Evolutionary conservation across 352 stramenopile species (phyloP).

Genomic region (Pythium monospermum): DNA sequence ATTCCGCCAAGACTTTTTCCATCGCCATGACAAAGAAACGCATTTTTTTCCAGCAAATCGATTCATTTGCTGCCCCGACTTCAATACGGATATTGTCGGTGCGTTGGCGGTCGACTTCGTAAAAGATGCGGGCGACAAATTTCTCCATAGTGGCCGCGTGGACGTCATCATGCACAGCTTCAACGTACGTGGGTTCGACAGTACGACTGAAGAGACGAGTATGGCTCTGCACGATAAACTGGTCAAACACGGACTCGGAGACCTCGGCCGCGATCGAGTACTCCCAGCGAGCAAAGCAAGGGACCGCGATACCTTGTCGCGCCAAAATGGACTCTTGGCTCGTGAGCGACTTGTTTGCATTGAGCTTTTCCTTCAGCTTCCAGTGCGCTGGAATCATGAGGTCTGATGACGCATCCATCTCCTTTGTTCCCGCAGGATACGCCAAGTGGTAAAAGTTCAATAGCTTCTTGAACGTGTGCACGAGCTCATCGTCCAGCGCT

Average conservation of each 20-base stretch:
- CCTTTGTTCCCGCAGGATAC: constrained; percentile 12
- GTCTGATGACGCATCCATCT: constrained; percentile 14
- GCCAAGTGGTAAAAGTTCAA: constrained; percentile 22
- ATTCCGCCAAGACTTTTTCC: not conserved
- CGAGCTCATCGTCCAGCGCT: constrained; percentile 10
- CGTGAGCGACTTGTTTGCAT: not conserved
- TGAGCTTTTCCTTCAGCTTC: not conserved
- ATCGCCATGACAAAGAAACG: not conserved
- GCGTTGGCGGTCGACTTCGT: not conserved
- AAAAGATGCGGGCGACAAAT: not conserved
- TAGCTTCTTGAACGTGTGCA: constrained; percentile 17
- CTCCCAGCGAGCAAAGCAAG: not conserved
- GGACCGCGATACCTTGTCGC: not conserved
- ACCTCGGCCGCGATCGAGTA: not conserved
- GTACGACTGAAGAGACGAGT: not conserved
- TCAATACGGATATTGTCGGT: not conserved
- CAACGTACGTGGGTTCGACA: not conserved
- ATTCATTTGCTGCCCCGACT: not conserved
- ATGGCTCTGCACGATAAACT: not conserved
- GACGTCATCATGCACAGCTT: too few relatives aligned
- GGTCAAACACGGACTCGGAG: not conserved
- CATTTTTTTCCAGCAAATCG: not conserved
- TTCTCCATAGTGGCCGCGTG: too few relatives aligned
- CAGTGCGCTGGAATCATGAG: constrained; percentile 18
- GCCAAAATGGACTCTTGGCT: not conserved